phyloP scores from a whole-genome alignment of 345 rosid species.

The Gossypium arboreum region DNA sequence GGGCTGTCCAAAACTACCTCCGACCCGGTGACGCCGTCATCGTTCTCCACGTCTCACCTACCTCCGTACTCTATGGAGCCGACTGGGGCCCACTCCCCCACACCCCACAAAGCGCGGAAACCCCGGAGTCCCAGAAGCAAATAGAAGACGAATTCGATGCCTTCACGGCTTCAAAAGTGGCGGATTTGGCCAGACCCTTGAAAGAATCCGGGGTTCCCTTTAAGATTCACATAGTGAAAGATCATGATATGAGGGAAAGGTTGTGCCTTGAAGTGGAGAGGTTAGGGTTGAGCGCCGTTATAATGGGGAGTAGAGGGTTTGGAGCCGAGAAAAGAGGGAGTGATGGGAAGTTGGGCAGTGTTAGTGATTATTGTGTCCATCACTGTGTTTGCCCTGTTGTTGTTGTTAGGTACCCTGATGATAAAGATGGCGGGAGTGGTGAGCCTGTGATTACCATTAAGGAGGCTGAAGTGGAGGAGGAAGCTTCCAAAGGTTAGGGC shows the following conservation, averaged over 20 bases:
- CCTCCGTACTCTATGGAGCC: slow-evolving; percentile 92
- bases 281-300: slow-evolving; percentile 66
- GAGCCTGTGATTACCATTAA: slow-evolving; percentile 39
- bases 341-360: slow-evolving; percentile 84
- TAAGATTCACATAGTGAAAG: slow-evolving; percentile 87
- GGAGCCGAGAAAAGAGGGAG: slow-evolving; percentile 70
- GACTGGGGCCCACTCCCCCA: slow-evolving; percentile 93
- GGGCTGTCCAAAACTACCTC: slow-evolving; percentile 84
- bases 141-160: slow-evolving; percentile 71
- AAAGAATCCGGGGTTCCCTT: slow-evolving; percentile 72
- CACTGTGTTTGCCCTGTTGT: slow-evolving; percentile 89
- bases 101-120: slow-evolving; percentile 16
- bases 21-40: slow-evolving; percentile 94
- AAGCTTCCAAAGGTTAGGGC: slow-evolving; percentile 35
- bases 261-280: slow-evolving; percentile 83
- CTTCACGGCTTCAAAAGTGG: slow-evolving; percentile 54
- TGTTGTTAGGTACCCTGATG: slow-evolving; percentile 77
- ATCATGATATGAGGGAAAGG: slow-evolving; percentile 59
- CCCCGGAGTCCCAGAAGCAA: slow-evolving; percentile 28
- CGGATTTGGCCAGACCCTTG: slow-evolving; percentile 77
- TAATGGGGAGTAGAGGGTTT: slow-evolving; percentile 41
- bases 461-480: slow-evolving; percentile 17
- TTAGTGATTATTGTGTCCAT: slow-evolving; percentile 56
- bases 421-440: slow-evolving; percentile 38
- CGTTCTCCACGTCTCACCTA: slow-evolving; percentile 89